Conservation (phyloP, 345 rosid genomes). For the Melastoma malabathricum region DNA sequence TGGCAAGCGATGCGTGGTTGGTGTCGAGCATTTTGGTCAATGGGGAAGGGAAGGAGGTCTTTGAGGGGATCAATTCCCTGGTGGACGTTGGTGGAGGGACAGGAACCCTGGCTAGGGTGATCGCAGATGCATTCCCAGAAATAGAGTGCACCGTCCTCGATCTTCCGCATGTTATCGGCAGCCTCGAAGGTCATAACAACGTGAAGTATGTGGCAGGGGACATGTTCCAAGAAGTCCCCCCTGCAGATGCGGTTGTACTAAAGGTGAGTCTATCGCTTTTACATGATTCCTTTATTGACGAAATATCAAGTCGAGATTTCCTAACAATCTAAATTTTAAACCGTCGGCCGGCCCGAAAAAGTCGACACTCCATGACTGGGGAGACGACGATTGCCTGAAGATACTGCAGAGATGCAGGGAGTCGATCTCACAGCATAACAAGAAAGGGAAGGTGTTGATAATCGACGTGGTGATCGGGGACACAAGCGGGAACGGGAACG, state of each 20-base stretch:
- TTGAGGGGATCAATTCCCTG: constrained; percentile 17
- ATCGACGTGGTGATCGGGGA: constrained; percentile 5
- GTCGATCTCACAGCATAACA: too few relatives aligned
- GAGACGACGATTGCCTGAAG: too few relatives aligned
- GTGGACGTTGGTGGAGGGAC: constrained; percentile 27
- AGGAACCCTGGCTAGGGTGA: constrained; percentile 13
- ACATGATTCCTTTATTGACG: too few relatives aligned
- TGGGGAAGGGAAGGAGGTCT: constrained; percentile 4
- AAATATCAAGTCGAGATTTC: too few relatives aligned
- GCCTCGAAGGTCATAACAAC: constrained; percentile 9
- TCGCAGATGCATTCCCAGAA: constrained; percentile 12
- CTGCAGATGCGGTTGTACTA: constrained; percentile 14
- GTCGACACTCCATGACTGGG: constrained; percentile 6
- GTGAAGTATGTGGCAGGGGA: constrained; percentile 22
- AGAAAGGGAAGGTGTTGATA: constrained; percentile 3
- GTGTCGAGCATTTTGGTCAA: constrained; percentile 1
- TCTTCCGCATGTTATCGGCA: constrained; percentile 9
- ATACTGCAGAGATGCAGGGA: too few relatives aligned
- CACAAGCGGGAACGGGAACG: neutral
- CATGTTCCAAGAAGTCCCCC: constrained; percentile 21
- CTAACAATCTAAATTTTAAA: too few relatives aligned
- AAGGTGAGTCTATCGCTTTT: too few relatives aligned
- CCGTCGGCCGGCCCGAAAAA: neutral
- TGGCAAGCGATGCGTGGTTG: constrained; percentile 20
- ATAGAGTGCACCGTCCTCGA: constrained; percentile 17